Conservation (phyloP, 805 yeast genomes). For the Teunomyces gatunensis region DNA sequence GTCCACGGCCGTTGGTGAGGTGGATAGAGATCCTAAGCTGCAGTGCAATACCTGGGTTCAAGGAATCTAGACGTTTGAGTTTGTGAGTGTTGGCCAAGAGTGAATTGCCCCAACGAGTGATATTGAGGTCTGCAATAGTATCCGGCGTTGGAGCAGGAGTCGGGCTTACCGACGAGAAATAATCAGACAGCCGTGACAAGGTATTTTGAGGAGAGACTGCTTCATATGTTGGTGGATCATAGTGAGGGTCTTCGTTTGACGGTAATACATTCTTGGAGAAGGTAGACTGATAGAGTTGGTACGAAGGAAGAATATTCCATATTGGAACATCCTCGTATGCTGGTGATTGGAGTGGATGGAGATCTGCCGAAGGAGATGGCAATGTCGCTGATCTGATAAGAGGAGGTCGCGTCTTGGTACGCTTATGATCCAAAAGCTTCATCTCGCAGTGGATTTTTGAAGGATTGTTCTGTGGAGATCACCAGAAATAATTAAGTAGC, state of each 20-base stretch:
- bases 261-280: constrained; percentile 24
- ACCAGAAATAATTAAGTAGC: background rate
- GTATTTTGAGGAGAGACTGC: background rate
- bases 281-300: constrained; percentile 29
- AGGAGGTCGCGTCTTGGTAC: background rate
- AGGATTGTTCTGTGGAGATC: background rate
- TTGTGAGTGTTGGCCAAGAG: constrained; percentile 27
- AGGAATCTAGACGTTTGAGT: constrained; percentile 18
- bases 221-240: constrained; percentile 24
- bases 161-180: constrained; percentile 3
- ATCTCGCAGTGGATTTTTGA: background rate
- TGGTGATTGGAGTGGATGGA: constrained; percentile 22
- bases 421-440: constrained; percentile 1
- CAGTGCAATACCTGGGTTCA: constrained; percentile 15
- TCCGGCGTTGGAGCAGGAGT: background rate
- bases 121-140: background rate
- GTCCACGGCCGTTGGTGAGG: constrained; percentile 16
- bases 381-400: background rate
- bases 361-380: background rate
- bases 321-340: constrained; percentile 26
- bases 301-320: constrained; percentile 31
- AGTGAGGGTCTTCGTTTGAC: constrained; percentile 15
- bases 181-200: background rate
- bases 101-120: constrained; percentile 26
- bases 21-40: constrained; percentile 17